These are phyloP conservation scores for Misopates orontium DNA, from an alignment of 257 asterid genomes.

Conservation along the genomic window DNA sequence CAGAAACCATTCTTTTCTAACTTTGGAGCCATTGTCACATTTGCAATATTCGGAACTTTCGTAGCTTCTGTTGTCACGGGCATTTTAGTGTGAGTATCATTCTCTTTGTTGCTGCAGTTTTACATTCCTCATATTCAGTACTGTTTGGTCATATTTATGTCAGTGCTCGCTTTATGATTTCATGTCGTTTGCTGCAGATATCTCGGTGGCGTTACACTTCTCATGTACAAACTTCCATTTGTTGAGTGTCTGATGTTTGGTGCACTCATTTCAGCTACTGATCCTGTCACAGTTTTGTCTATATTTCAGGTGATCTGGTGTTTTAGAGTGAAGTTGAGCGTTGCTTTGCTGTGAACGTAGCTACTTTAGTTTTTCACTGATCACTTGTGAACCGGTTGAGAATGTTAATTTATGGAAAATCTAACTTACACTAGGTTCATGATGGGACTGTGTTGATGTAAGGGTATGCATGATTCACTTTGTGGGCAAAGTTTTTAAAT, in stretches of 20 bases:
- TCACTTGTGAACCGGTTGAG: constrained; percentile 15
- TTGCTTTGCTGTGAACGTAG: neutral
- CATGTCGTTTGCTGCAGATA: constrained; percentile 55
- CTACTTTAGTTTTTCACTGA: constrained; percentile 4
- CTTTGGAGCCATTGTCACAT: constrained; percentile 94
- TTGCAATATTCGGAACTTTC: constrained; percentile 89
- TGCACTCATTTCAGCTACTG: constrained; percentile 97
- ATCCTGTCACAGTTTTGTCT: constrained; percentile 97
- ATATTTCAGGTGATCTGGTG: constrained; percentile 78
- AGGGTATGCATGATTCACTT: too few species aligned
- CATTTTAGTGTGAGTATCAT: constrained; percentile 78
- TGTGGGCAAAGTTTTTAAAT: too few species aligned
- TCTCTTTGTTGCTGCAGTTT: too few species aligned
- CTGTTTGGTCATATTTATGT: too few species aligned
- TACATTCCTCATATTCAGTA: neutral
- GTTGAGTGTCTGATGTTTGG: constrained; percentile 99
- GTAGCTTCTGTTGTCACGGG: constrained; percentile 90
- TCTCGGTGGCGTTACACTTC: constrained; percentile 76
- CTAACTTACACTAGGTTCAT: too few species aligned
- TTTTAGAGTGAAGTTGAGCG: constrained; percentile 17
- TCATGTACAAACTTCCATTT: constrained; percentile 91
- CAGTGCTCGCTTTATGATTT: constrained; percentile 15
- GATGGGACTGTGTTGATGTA: too few species aligned
- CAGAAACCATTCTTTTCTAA: constrained; percentile 99
- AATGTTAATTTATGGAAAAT: neutral